Evolutionary conservation across 106 monocot species (phyloP).

Genomic region (Dioscorea zingiberensis): DNA sequence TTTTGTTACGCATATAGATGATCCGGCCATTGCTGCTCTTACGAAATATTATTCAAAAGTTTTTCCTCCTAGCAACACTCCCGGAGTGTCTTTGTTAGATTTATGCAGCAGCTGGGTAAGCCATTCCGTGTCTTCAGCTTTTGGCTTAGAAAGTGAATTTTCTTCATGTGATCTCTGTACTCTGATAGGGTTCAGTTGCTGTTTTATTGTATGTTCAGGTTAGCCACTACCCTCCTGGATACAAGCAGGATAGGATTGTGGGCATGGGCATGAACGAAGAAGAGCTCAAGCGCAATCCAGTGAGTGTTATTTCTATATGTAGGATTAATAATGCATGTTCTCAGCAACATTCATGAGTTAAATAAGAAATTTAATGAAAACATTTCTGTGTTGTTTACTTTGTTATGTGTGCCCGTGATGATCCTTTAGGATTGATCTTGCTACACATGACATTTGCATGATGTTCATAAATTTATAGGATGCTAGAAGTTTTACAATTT

Average conservation of each 20-base stretch:
- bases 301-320: slow-evolving; percentile 4
- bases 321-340: no score
- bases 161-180: not conserved
- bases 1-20: slow-evolving; percentile 96
- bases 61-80: slow-evolving; percentile 73
- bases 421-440: no score
- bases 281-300: slow-evolving; percentile 78
- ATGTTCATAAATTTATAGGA: no score
- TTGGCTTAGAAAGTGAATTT: not conserved
- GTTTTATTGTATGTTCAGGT: slow-evolving; percentile 31
- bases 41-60: slow-evolving; percentile 76
- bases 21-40: slow-evolving; percentile 71
- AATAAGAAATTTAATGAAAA: no score
- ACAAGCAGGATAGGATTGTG: slow-evolving; percentile 81
- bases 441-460: no score
- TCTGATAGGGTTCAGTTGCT: not conserved
- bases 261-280: slow-evolving; percentile 97
- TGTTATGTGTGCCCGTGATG: no score
- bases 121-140: not conserved
- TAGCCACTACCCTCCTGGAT: slow-evolving; percentile 81
- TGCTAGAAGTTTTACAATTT: no score
- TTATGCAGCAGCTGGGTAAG: slow-evolving; percentile 94
- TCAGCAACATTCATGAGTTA: no score
- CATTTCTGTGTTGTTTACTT: no score
- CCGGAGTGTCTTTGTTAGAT: slow-evolving; percentile 73